Base-by-base conservation (phyloP, 177 flowering plant genomes). In the Tripterygium wilfordii region DNA sequence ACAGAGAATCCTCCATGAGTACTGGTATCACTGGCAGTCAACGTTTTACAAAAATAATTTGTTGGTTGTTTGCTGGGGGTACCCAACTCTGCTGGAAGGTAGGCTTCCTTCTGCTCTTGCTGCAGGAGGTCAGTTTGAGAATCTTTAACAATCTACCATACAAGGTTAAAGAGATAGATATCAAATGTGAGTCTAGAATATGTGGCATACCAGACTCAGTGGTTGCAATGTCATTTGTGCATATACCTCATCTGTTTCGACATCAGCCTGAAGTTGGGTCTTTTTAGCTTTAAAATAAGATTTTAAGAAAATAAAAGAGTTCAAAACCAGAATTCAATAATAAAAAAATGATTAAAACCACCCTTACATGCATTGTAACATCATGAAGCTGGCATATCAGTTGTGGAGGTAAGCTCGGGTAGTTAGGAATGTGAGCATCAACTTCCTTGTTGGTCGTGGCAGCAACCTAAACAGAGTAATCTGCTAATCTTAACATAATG, bases 1-100 rank as follows among this genome's bases (percentile, higher is more conserved):
- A 83, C 85, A 49, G 91, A 83, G 48, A 83, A 83, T 38, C 91
- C 91, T 36, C 91, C 91, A 72, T 83, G 91, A 41, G 83, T 79
- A 45, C 83, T 83, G 1, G 85, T 79, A 61, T 79, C 85, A 64
- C 85, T 82, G 8, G 85, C 85, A 1, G 85, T 79, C 62, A 82
- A 64, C 8, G 80, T 82, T 48, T 79, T 82, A 55, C 85, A 82
- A 56, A 79, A 79, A 62, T 79, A 77, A 61, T 75, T 79, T 26
- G 78, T 77, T 31, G n/a, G n/a, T n/a, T n/a, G 85, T 57, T 75
- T 79, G 71, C 75, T 77, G 10, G 75, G 75, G 30, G 37, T 45
- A 41, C 89, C 83, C 55, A 79, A 65, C 26, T 79, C 85, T 13
- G 78, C 78, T 9, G 89, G 83, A 49, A 72, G 72, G 48, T n/a